These are phyloP conservation scores for Mortierella sp. DNA, from an alignment of 371 early-diverging fungal genomes.

Conservation along the genomic window DNA sequence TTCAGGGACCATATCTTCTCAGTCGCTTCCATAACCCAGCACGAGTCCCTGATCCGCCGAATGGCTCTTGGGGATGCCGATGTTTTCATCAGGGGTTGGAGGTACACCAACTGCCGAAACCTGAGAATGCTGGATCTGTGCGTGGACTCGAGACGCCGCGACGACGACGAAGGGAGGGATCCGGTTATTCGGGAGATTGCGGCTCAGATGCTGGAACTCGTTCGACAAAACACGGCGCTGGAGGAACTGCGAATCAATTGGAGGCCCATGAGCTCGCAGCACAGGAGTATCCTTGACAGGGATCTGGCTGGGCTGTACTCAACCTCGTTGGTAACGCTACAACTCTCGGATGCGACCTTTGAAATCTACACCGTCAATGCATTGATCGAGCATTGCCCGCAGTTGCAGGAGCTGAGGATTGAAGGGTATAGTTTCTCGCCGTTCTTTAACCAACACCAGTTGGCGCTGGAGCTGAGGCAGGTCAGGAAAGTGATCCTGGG, in stretches of 20 bases:
- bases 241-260: neutral
- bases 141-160: neutral
- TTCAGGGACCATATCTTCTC: neutral
- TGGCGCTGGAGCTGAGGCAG: neutral
- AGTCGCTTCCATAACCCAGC: neutral
- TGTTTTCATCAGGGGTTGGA: neutral
- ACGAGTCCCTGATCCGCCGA: neutral
- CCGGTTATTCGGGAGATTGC: neutral
- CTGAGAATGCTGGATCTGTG: neutral
- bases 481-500: neutral
- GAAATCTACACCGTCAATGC: neutral
- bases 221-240: neutral
- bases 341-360: neutral
- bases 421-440: neutral
- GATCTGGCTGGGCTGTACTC: neutral
- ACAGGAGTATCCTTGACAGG: neutral
- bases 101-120: neutral
- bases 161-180: neutral
- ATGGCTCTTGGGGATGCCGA: neutral
- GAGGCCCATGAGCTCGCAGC: neutral
- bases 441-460: neutral
- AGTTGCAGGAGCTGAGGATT: neutral
- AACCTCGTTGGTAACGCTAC: neutral
- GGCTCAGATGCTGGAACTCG: neutral
- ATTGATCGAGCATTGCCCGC: neutral